These are phyloP conservation scores for Suillus luteus DNA, from an alignment of 768 basidiomycete species.

Conservation along the genomic window DNA sequence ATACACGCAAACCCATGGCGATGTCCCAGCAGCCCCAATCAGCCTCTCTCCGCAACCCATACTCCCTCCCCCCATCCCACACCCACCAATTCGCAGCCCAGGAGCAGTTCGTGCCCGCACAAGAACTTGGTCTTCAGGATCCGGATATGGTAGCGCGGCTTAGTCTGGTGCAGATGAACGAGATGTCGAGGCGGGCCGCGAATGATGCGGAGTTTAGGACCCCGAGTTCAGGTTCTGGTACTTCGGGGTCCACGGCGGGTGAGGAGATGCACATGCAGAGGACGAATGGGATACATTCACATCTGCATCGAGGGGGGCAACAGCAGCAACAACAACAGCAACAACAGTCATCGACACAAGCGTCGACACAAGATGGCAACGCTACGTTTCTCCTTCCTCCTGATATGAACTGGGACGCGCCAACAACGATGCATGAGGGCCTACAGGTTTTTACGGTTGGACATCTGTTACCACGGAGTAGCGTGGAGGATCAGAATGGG, in stretches of 20 bases:
- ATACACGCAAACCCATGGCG: slow-evolving; percentile 8
- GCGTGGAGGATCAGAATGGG: slow-evolving; percentile 51
- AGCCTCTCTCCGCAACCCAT: background rate
- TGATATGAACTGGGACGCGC: slow-evolving; percentile 28
- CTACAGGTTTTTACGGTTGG: slow-evolving; percentile 82
- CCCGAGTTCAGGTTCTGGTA: slow-evolving; percentile 18
- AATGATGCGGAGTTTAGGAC: slow-evolving; percentile 33
- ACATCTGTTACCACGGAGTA: slow-evolving; percentile 64
- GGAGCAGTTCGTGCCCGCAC: slow-evolving; percentile 53
- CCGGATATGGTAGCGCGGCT: slow-evolving; percentile 61
- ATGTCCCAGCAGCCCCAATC: slow-evolving; percentile 7
- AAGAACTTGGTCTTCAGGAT: slow-evolving; percentile 50
- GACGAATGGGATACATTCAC: slow-evolving; percentile 20
- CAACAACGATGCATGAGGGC: slow-evolving; percentile 52
- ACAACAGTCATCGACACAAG: slow-evolving; percentile 20
- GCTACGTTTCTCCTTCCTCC: slow-evolving; percentile 32
- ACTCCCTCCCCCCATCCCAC: slow-evolving; percentile 7
- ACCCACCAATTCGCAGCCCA: slow-evolving; percentile 8
- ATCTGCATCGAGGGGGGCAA: slow-evolving; percentile 20
- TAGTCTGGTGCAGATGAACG: slow-evolving; percentile 76
- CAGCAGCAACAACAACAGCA: slow-evolving; percentile 5
- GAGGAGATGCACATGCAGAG: slow-evolving; percentile 49
- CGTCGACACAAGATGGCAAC: slow-evolving; percentile 28
- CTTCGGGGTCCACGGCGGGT: slow-evolving; percentile 42
- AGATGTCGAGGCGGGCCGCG: slow-evolving; percentile 66